These are phyloP conservation scores for Magnaporthiopsis poae DNA, from an alignment of 2,329 filamentous ascomycete genomes.

Conservation along the genomic window DNA sequence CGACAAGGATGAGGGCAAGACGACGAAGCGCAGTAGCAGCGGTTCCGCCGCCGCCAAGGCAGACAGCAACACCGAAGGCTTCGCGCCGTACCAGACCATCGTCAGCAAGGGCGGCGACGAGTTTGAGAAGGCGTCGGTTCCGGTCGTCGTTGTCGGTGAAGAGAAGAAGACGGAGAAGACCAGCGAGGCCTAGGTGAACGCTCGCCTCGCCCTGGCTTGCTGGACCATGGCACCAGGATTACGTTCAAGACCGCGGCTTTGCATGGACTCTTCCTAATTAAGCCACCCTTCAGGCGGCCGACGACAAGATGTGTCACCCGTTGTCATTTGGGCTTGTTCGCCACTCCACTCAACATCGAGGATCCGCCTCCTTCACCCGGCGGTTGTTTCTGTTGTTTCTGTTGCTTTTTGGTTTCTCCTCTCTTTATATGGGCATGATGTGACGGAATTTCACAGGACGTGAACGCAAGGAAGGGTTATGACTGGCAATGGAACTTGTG, in stretches of 20 bases:
- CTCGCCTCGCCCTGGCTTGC: too few relatives aligned
- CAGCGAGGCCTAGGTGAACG: background rate
- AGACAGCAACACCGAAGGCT: constrained; percentile 13
- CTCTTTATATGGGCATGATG: background rate
- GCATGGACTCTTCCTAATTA: too few relatives aligned
- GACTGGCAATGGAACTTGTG: background rate
- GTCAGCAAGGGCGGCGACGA: constrained; percentile 21
- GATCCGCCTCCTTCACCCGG: background rate
- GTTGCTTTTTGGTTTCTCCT: background rate
- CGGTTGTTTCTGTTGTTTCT: too few relatives aligned
- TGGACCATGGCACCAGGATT: background rate
- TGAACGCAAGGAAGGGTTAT: background rate
- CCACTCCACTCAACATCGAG: background rate
- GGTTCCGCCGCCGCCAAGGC: background rate
- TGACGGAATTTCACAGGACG: background rate
- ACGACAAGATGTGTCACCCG: background rate
- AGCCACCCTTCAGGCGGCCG: too few relatives aligned
- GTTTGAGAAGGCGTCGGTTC: constrained; percentile 21
- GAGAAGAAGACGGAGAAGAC: background rate
- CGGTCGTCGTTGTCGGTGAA: constrained; percentile 4
- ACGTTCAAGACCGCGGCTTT: background rate
- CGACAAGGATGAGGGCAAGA: constrained; percentile 1
- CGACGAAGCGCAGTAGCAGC: constrained; percentile 16
- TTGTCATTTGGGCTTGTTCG: background rate
- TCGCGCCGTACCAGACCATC: constrained; percentile 17